phyloP scores from a whole-genome alignment of 1,284 basidiomycete genomes.

The Naganishia sp. region DNA sequence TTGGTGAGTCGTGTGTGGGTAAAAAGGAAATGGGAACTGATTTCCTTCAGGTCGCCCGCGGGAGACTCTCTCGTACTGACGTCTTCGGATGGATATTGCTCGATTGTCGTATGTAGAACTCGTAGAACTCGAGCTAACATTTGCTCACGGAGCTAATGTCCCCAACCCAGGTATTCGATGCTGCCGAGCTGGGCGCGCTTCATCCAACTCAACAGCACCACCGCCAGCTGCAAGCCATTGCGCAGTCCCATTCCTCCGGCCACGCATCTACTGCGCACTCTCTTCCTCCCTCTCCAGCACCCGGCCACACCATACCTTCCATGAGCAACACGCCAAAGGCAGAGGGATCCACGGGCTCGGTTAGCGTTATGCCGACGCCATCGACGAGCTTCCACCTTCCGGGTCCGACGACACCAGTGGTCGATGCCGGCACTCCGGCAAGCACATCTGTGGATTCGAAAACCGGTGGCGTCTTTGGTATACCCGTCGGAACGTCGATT shows the following conservation, averaged over 20 bases:
- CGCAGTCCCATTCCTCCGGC: conserved; percentile 69
- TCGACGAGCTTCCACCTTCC: conserved; percentile 13
- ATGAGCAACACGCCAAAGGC: no score
- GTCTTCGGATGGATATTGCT: conserved; percentile 95
- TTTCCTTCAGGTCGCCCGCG: conserved; percentile 77
- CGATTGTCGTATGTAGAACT: conserved; percentile 67
- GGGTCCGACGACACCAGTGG: conserved; percentile 12
- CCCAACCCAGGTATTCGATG: conserved; percentile 55
- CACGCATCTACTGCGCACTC: conserved; percentile 43
- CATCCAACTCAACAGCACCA: conserved; percentile 85
- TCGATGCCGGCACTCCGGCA: neutral
- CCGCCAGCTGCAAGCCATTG: conserved; percentile 81
- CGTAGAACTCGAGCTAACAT: conserved; percentile 3
- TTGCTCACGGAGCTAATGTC: neutral
- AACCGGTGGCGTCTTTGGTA: neutral
- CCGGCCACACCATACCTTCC: conserved; percentile 47
- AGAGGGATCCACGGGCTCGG: neutral
- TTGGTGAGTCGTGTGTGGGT: conserved; percentile 66
- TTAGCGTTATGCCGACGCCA: conserved; percentile 5
- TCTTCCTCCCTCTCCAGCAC: conserved; percentile 50
- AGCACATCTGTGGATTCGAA: neutral
- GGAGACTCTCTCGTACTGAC: conserved; percentile 90
- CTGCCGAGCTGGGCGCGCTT: conserved; percentile 84
- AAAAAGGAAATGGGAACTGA: neutral
- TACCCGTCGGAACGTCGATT: conserved; percentile 2